Conservation (phyloP, 345 rosid species). For the Durio zibethinus region DNA sequence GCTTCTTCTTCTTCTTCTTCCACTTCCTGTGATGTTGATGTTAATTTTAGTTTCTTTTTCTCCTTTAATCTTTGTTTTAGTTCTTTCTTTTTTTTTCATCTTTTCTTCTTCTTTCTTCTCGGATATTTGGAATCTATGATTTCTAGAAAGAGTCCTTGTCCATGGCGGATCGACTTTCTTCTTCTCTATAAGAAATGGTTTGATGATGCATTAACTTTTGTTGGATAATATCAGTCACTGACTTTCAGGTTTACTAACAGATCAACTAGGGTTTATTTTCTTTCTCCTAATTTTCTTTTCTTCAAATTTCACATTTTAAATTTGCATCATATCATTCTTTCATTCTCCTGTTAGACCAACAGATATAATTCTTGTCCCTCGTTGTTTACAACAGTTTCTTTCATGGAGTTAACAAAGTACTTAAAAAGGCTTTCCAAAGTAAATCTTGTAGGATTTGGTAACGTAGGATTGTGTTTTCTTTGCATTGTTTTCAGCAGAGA, state of each 20-base stretch:
- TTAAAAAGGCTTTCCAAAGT: background rate
- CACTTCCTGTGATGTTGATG: constrained; percentile 16
- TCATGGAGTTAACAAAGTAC: background rate
- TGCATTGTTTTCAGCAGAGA: constrained; percentile 35
- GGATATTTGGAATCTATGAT: constrained; percentile 20
- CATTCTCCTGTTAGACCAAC: background rate
- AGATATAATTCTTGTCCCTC: background rate
- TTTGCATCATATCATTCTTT: background rate
- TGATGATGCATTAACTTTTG: constrained; percentile 11
- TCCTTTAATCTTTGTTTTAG: background rate
- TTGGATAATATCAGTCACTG: constrained; percentile 12
- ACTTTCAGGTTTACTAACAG: constrained; percentile 12
- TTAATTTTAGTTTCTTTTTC: constrained; percentile 19
- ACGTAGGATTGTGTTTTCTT: constrained; percentile 6
- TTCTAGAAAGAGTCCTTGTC: constrained; percentile 27
- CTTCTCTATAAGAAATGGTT: constrained; percentile 20
- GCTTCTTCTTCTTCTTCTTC: constrained; percentile 4
- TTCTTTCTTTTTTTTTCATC: too few relatives aligned
- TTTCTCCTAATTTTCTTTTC: background rate
- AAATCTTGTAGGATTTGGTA: constrained; percentile 16
- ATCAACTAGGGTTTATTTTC: constrained; percentile 10
- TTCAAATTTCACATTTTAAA: background rate
- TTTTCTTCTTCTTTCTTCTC: background rate
- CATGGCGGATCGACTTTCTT: constrained; percentile 21
- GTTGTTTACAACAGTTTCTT: background rate